Conservation (phyloP, 371 early-diverging fungal genomes). For the Mortierella sp. region DNA sequence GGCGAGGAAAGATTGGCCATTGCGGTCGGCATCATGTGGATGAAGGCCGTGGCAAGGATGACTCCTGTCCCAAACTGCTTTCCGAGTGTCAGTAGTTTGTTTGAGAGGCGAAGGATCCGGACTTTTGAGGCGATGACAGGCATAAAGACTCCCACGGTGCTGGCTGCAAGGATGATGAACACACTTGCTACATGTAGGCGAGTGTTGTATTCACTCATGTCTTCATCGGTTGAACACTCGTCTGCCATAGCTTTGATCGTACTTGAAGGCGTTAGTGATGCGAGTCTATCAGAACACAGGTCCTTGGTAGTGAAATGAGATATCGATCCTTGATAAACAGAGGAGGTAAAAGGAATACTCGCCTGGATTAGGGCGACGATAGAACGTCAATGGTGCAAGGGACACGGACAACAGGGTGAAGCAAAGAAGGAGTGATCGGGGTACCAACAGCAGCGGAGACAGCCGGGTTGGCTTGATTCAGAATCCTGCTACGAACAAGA, state of each 20-base stretch:
- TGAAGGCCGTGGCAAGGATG: constrained; percentile 81
- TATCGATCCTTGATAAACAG: too few species aligned
- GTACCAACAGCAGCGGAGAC: too few species aligned
- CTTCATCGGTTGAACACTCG: constrained; percentile 17
- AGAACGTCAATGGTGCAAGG: too few species aligned
- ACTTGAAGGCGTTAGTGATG: too few species aligned
- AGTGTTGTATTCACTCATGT: constrained; percentile 52
- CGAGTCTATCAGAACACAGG: too few species aligned
- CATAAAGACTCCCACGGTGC: constrained; percentile 47
- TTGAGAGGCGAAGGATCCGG: constrained; percentile 13
- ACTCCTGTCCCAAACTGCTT: constrained; percentile 82
- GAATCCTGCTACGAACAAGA: too few species aligned
- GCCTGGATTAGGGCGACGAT: too few species aligned
- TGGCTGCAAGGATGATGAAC: constrained; percentile 61
- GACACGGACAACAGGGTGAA: too few species aligned
- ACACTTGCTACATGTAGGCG: constrained; percentile 68
- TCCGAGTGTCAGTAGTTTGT: constrained; percentile 28
- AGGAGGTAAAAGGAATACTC: too few species aligned
- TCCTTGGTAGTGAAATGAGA: too few species aligned
- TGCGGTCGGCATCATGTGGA: constrained; percentile 62
- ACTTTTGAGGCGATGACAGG: constrained; percentile 50
- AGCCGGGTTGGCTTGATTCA: too few species aligned
- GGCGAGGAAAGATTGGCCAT: constrained; percentile 54
- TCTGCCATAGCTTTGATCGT: not conserved
- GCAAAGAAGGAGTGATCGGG: too few species aligned